Evolutionary conservation across 805 yeast genomes (phyloP), one percentile per base, ranked within the genome.

Genomic region (Candida oleophila): DNA sequence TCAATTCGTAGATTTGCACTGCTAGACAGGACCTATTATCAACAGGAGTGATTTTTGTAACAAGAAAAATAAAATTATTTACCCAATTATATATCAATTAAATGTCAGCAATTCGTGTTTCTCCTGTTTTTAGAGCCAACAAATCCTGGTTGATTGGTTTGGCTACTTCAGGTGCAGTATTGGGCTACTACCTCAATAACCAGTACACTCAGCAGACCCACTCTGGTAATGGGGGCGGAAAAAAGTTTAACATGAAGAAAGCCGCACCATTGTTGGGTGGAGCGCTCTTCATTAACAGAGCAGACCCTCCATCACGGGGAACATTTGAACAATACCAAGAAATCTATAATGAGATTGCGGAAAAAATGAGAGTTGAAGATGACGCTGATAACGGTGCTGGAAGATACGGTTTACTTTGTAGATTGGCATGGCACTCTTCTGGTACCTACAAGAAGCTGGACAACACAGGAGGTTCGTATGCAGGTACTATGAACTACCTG

Each of bases 301-400:
- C 76, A 5, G 57, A 67, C 7, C 53, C 69, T 22, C 73, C 74
- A 11, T 62, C 69, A 4, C 69, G 57, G 4, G 57, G 71, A 56
- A 54, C 68, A 3, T 64, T 59, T 43, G 70, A 73, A 11, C 88
- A 86, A 53, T 90, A 77, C 61, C 90, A 77, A 64, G 57, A 70
- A 49, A 80, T 80, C 49, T 92, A 82, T 68, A 83, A 81, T 69
- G 94, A 82, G 53, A 89, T 80, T 76, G 97, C 84, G 32, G 61
- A 59, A 37, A 77, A 75, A 62, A 61, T 87, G 20, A 71, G 75
- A 52, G 87, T 82, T 12, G 53, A 60, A 42, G 63, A 60, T 22
- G 68, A 64, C 46, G 62, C 56, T 39, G 76, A 70, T 52, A 62
- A 54, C 14, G 70, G 70, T 16, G 66, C 68, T 18, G 75, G 74